Conservation (phyloP, 768 basidiomycete genomes). For the Trametes cinnabarina region DNA sequence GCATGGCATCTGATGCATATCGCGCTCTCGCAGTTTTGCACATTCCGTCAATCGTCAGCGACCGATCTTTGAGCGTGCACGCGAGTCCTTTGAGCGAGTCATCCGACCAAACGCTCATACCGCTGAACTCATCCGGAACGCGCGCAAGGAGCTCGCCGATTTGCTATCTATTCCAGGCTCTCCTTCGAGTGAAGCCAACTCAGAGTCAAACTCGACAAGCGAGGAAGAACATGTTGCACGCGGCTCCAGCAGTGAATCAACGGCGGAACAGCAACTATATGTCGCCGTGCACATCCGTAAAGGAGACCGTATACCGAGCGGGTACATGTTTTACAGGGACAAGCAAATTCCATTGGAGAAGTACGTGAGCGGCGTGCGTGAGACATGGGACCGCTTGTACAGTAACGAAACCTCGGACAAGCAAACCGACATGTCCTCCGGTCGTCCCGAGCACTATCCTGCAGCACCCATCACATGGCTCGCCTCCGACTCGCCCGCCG, state of each 20-base stretch:
- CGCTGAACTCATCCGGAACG: conserved; percentile 45
- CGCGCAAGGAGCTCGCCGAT: conserved; percentile 45
- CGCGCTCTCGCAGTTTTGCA: conserved; percentile 41
- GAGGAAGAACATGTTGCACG: not conserved
- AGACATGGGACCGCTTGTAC: conserved; percentile 40
- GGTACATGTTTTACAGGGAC: conserved; percentile 10
- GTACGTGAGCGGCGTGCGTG: conserved; percentile 43
- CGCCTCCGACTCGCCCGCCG: conserved; percentile 58
- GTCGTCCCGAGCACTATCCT: conserved; percentile 23
- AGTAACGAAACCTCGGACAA: conserved; percentile 21
- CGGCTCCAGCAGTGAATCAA: not conserved
- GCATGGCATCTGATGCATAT: not conserved
- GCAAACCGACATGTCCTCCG: conserved; percentile 1
- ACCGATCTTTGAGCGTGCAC: conserved; percentile 50
- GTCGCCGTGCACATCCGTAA: conserved; percentile 61
- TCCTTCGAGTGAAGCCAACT: not conserved
- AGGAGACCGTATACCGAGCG: conserved; percentile 45
- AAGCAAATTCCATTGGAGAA: conserved; percentile 47
- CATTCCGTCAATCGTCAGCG: conserved; percentile 54
- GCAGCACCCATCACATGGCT: conserved; percentile 46
- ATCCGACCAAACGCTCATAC: conserved; percentile 53
- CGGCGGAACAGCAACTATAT: conserved; percentile 33
- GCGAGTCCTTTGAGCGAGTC: conserved; percentile 46
- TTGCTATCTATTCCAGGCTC: conserved; percentile 21
- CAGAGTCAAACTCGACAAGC: not conserved